Percentiles rank a stretch among this genome's conserved stretches.
Evolutionary conservation across 345 rosid genomes (phyloP).

Genomic region (Salix exigua): DNA sequence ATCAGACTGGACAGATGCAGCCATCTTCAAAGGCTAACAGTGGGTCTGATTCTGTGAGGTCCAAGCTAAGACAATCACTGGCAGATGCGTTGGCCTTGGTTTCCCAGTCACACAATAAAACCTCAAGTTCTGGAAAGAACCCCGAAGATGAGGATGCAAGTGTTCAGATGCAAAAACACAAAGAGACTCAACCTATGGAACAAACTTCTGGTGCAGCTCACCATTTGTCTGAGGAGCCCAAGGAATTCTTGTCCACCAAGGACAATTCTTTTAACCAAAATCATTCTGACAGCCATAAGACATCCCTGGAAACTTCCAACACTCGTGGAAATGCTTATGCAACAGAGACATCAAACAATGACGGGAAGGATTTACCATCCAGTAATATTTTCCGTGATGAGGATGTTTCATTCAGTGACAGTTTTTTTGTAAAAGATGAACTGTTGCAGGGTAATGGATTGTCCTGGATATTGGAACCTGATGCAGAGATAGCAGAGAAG

Average conservation of each 20-base stretch:
- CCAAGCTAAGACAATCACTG: conserved; percentile 75
- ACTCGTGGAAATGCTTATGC: conserved; percentile 17
- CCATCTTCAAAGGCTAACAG: conserved; percentile 33
- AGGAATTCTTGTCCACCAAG: conserved; percentile 22
- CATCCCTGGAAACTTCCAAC: conserved; percentile 19
- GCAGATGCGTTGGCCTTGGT: conserved; percentile 80
- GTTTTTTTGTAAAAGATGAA: conserved; percentile 76
- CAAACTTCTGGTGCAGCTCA: conserved; percentile 15
- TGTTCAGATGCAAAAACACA: conserved; percentile 18
- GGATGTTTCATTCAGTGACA: conserved; percentile 63
- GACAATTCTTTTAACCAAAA: conserved; percentile 22
- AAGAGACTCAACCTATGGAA: conserved; percentile 23
- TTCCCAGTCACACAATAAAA: conserved; percentile 31
- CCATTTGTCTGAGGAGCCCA: conserved; percentile 17
- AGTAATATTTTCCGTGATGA: conserved; percentile 44
- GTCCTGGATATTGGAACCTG: conserved; percentile 75
- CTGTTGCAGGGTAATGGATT: conserved; percentile 93
- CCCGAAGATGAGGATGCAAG: conserved; percentile 35
- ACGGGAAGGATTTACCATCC: conserved; percentile 39
- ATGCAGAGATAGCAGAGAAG: conserved; percentile 29
- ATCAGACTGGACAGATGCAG: conserved; percentile 39
- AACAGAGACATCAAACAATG: conserved; percentile 20
- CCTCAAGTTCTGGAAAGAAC: conserved; percentile 31
- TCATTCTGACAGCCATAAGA: conserved; percentile 17
- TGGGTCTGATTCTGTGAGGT: conserved; percentile 68